Percentiles rank a stretch among this genome's conserved stretches.
phyloP scores from a whole-genome alignment of 2,329 filamentous ascomycete species.

The Coniochaeta ligniaria region DNA sequence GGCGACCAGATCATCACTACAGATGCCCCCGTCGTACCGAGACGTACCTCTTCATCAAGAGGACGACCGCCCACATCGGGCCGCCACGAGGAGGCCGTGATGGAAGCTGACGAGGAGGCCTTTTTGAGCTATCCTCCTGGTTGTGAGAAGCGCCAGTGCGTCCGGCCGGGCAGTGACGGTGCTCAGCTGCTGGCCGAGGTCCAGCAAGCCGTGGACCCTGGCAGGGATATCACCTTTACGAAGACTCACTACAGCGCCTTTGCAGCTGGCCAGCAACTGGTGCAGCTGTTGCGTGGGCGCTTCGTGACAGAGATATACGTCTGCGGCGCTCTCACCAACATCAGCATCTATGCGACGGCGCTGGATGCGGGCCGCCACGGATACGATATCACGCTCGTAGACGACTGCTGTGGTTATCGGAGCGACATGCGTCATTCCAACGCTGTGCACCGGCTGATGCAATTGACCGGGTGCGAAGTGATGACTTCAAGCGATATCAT shows the following conservation, averaged over 20 bases:
- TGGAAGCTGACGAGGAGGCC: slow-evolving; percentile 36
- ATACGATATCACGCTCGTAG: slow-evolving; percentile 75
- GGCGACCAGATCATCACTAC: slow-evolving; percentile 42
- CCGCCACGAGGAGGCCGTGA: slow-evolving; percentile 21
- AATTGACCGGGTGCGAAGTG: slow-evolving; percentile 67
- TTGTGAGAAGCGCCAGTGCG: slow-evolving; percentile 30
- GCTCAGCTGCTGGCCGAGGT: slow-evolving; percentile 35
- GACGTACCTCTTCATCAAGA: slow-evolving; percentile 10
- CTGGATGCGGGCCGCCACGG: slow-evolving; percentile 86
- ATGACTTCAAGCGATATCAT: slow-evolving; percentile 55
- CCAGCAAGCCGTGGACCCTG: slow-evolving; percentile 34
- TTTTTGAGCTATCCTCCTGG: slow-evolving; percentile 17
- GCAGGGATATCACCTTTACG: slow-evolving; percentile 40
- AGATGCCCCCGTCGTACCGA: slow-evolving; percentile 19
- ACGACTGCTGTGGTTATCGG: slow-evolving; percentile 83
- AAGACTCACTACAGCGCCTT: slow-evolving; percentile 91
- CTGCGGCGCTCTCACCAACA: slow-evolving; percentile 78
- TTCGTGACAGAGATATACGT: slow-evolving; percentile 87
- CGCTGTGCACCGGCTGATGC: slow-evolving; percentile 63
- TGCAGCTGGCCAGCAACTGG: slow-evolving; percentile 57
- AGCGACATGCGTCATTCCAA: slow-evolving; percentile 60
- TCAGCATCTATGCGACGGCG: slow-evolving; percentile 86
- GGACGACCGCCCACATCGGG: slow-evolving; percentile 12
- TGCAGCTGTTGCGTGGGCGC: slow-evolving; percentile 72
- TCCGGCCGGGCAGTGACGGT: slow-evolving; percentile 36